Base-by-base conservation (phyloP, 129 eudicot genomes). In the Centaurea solstitialis region DNA sequence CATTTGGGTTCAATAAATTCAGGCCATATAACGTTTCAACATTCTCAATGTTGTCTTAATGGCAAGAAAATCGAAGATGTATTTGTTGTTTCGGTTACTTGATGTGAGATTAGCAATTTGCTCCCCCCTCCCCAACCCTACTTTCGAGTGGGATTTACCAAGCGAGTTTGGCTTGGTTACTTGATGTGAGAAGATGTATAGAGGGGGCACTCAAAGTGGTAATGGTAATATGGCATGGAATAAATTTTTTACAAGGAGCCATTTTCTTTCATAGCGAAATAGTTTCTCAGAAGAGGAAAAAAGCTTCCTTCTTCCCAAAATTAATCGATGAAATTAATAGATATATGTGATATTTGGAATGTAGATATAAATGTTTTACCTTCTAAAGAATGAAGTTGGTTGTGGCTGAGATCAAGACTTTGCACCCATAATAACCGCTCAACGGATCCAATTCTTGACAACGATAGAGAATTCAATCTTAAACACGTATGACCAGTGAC, bases 371-470 rank as follows among this genome's bases (percentile, higher is more conserved):
- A 62, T 69, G 20, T 23, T 75, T 72, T 94, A 95, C 99, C 99
- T 92, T 93, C 94, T 76, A 95, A 71, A 73, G 98, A 88, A 62
- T 78, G 87, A 74, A 95, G 97, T 76, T 93, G 87, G 85, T 95
- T 95, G 88, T 89, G 89, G 86, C 99, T 92, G 73, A 95, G 97
- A 86, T 95, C 98, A 73, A 95, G 87, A 90, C 89, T 86, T 81
- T 88, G 93, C 59, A 95, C 92, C 99, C 99, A 95, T 80, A 95
- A 75, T 69, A 95, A 78, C 24, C 76, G 82, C 79, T 93, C 94
- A 71, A 91, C 76, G 69, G 87, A 83, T 38, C 94, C 97, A 9
- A 95, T 74, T 72, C 90, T 88, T 38, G 99, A 81, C 39, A 95
- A 77, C 40, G 97, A 91, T 39, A 90, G 79, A 57, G 83, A 83